These are phyloP conservation scores for Monilinia aucupariae DNA, from an alignment of 2,329 filamentous ascomycete species.

Conservation along the genomic window DNA sequence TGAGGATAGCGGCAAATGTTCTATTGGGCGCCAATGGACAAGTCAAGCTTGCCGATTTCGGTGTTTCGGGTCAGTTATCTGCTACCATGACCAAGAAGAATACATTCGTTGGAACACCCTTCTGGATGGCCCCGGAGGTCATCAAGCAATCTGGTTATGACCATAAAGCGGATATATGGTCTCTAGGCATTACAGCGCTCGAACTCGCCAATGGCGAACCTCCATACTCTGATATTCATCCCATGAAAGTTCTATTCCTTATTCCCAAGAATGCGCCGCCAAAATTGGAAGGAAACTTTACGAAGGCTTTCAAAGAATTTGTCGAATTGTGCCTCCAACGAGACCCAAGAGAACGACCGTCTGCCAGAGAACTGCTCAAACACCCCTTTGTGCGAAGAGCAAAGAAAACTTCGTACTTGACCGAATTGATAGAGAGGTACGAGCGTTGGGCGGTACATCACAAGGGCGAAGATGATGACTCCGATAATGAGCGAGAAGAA, in stretches of 20 bases:
- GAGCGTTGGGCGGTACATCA: constrained; percentile 81
- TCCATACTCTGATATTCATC: constrained; percentile 92
- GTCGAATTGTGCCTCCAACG: constrained; percentile 78
- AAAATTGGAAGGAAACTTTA: constrained; percentile 72
- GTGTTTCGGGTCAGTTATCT: constrained; percentile 90
- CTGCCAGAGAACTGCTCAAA: constrained; percentile 78
- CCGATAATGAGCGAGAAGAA: constrained; percentile 47
- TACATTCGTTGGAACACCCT: constrained; percentile 95
- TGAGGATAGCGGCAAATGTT: constrained; percentile 76
- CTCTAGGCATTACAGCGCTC: constrained; percentile 86
- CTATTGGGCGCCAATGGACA: constrained; percentile 84
- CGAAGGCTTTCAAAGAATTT: constrained; percentile 78
- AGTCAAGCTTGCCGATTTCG: constrained; percentile 95
- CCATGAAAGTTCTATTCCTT: constrained; percentile 95
- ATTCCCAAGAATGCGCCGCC: constrained; percentile 94
- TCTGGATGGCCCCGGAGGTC: constrained; percentile 99
- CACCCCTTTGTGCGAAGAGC: constrained; percentile 87
- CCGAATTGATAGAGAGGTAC: constrained; percentile 88
- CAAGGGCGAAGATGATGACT: constrained; percentile 65
- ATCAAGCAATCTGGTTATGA: constrained; percentile 98
- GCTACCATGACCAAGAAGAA: constrained; percentile 99
- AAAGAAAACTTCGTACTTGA: constrained; percentile 94
- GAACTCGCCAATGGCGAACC: constrained; percentile 89
- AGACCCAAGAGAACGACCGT: constrained; percentile 82
- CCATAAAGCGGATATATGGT: constrained; percentile 98